phyloP scores from a whole-genome alignment of 768 basidiomycete species.

The Lenzites betulinus region DNA sequence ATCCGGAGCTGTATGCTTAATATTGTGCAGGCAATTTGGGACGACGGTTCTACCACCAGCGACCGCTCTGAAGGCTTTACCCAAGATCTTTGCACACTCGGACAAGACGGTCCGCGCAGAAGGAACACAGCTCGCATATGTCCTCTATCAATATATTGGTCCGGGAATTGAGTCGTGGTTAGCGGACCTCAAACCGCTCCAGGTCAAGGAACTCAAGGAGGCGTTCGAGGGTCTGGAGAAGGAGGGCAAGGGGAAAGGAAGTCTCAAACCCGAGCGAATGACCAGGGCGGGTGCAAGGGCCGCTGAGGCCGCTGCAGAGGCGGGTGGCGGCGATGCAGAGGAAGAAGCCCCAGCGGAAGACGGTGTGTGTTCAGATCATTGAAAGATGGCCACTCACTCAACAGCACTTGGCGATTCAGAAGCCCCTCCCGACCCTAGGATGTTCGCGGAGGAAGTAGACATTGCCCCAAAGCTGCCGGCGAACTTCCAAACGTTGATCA shows the following conservation, averaged over 20 bases:
- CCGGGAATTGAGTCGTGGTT: constrained; percentile 82
- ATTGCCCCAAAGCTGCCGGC: constrained; percentile 75
- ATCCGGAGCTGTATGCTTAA: constrained; percentile 1
- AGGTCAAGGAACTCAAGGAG: constrained; percentile 94
- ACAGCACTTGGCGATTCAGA: constrained; percentile 38
- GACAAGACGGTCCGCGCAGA: constrained; percentile 97
- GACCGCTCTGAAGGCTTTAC: constrained; percentile 81
- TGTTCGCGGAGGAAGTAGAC: constrained; percentile 79
- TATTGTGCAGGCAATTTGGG: constrained; percentile 68
- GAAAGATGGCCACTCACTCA: background rate
- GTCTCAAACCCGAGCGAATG: constrained; percentile 73
- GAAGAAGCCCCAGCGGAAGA: constrained; percentile 40
- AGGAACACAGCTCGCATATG: constrained; percentile 73
- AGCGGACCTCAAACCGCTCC: constrained; percentile 91
- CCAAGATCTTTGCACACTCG: constrained; percentile 92
- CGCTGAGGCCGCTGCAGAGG: constrained; percentile 48
- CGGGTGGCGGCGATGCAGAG: constrained; percentile 39
- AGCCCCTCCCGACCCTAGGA: constrained; percentile 69
- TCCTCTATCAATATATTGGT: constrained; percentile 83
- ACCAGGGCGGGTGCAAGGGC: constrained; percentile 81
- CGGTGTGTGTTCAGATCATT: constrained; percentile 40
- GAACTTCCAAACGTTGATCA: constrained; percentile 70
- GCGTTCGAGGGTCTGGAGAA: constrained; percentile 82
- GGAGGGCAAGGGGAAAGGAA: constrained; percentile 83
- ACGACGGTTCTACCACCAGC: constrained; percentile 70